Conservation (phyloP, 805 yeast genomes). For the Sugiyamaella chiloensis region DNA sequence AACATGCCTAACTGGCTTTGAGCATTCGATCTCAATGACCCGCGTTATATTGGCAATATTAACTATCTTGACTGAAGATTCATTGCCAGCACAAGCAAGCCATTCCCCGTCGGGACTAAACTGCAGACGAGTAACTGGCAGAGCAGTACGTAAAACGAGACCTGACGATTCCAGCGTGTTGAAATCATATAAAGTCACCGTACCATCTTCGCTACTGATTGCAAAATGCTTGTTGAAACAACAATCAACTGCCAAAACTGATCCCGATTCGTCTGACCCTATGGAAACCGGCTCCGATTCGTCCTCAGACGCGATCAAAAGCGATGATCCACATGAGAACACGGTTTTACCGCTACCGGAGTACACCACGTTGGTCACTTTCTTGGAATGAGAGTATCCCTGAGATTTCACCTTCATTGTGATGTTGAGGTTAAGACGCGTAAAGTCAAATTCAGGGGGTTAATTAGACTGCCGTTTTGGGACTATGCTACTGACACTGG, state of each 20-base stretch:
- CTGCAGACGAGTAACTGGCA: constrained; percentile 34
- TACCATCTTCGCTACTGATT: constrained; percentile 45
- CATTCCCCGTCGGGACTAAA: constrained; percentile 36
- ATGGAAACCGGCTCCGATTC: constrained; percentile 34
- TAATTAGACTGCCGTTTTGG: no score
- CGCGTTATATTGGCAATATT: constrained; percentile 34
- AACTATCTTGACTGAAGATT: constrained; percentile 32
- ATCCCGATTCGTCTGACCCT: constrained; percentile 23
- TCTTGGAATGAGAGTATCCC: constrained; percentile 35
- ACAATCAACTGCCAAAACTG: constrained; percentile 26
- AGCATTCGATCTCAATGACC: constrained; percentile 41
- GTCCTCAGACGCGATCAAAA: constrained; percentile 32
- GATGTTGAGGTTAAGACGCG: background rate
- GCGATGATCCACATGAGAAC: constrained; percentile 36
- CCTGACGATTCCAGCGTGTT: constrained; percentile 25
- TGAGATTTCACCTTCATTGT: constrained; percentile 10
- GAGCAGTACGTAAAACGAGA: constrained; percentile 27
- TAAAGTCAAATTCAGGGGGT: no score
- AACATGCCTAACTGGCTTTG: constrained; percentile 47
- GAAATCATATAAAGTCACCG: constrained; percentile 31
- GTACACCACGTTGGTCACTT: constrained; percentile 33
- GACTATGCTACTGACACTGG: no score
- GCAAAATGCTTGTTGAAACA: constrained; percentile 32
- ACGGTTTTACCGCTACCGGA: constrained; percentile 33
- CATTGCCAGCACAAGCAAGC: constrained; percentile 37